A percentile compares a stretch with the other conserved stretches of the same genome.
phyloP scores from a whole-genome alignment of 345 rosid genomes.

The Sisymbrium altissimum region DNA sequence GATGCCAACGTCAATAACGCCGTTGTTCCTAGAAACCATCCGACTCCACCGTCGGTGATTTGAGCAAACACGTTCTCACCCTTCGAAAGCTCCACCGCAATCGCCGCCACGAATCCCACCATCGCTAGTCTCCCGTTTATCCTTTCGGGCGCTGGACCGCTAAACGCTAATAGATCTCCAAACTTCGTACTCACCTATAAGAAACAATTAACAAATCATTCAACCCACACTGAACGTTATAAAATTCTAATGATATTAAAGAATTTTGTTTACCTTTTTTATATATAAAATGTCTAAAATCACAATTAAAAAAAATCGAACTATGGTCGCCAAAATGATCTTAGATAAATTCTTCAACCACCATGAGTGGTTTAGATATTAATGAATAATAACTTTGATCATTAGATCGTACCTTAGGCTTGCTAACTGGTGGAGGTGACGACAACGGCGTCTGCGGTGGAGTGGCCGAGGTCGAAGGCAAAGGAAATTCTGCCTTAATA shows the following conservation, averaged over 20 bases:
- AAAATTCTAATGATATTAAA: too few relatives aligned
- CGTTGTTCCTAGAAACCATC: constrained; percentile 48
- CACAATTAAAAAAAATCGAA: too few relatives aligned
- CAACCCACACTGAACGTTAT: too few relatives aligned
- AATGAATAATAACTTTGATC: neutral
- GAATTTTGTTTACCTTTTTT: too few relatives aligned
- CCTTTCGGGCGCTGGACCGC: constrained; percentile 90
- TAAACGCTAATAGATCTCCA: constrained; percentile 58
- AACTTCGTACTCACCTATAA: constrained; percentile 54
- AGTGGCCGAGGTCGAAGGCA: constrained; percentile 17
- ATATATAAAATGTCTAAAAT: too few relatives aligned
- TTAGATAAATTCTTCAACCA: too few relatives aligned
- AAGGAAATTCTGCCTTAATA: constrained; percentile 9
- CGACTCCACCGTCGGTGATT: constrained; percentile 51
- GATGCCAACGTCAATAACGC: too few relatives aligned
- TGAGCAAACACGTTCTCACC: constrained; percentile 68
- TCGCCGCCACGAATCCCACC: constrained; percentile 72
- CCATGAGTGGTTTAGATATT: neutral
- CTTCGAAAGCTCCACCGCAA: constrained; percentile 56
- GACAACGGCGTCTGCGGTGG: constrained; percentile 6
- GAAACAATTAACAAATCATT: neutral
- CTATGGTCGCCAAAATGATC: too few relatives aligned
- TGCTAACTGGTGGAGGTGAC: constrained; percentile 26
- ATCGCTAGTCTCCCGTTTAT: constrained; percentile 79
- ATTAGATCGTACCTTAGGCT: constrained; percentile 30